phyloP scores from a whole-genome alignment of 805 yeast species.

The Candida ponderosae region DNA sequence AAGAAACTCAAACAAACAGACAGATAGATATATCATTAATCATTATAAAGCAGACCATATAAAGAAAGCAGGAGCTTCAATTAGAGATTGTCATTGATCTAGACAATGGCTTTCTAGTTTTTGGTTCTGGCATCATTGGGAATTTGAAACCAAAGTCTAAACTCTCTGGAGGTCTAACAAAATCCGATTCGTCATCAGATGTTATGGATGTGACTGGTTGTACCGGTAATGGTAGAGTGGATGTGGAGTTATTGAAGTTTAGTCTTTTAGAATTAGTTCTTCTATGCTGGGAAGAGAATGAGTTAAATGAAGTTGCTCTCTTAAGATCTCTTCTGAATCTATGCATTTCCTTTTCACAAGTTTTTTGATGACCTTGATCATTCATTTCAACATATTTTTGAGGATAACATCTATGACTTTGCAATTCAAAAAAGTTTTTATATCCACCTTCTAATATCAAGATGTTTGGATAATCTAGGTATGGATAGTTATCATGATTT shows the following conservation, averaged over 20 bases:
- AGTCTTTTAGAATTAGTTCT: conserved; percentile 8
- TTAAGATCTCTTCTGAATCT: conserved; percentile 41
- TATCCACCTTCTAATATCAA: conserved; percentile 90
- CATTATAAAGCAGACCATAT: no score
- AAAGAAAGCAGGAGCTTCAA: no score
- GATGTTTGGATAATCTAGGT: conserved; percentile 80
- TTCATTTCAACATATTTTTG: conserved; percentile 84
- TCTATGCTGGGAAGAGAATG: conserved; percentile 10
- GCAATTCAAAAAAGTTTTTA: conserved; percentile 59
- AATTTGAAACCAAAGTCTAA: conserved; percentile 12
- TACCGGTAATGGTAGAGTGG: no score
- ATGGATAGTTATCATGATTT: conserved; percentile 73
- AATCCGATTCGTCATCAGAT: conserved; percentile 6
- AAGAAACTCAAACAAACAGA: no score
- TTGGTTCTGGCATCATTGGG: neutral
- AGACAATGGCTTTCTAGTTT: neutral
- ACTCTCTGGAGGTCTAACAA: conserved; percentile 15
- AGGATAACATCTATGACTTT: conserved; percentile 57
- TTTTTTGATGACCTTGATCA: conserved; percentile 42
- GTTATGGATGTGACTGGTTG: neutral
- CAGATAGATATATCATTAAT: no score
- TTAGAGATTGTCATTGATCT: neutral
- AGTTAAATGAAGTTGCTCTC: conserved; percentile 27
- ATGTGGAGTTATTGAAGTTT: conserved; percentile 1
- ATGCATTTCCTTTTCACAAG: conserved; percentile 47